phyloP scores from a whole-genome alignment of 495 filamentous ascomycete genomes.

The Glarea lozoyensis region DNA sequence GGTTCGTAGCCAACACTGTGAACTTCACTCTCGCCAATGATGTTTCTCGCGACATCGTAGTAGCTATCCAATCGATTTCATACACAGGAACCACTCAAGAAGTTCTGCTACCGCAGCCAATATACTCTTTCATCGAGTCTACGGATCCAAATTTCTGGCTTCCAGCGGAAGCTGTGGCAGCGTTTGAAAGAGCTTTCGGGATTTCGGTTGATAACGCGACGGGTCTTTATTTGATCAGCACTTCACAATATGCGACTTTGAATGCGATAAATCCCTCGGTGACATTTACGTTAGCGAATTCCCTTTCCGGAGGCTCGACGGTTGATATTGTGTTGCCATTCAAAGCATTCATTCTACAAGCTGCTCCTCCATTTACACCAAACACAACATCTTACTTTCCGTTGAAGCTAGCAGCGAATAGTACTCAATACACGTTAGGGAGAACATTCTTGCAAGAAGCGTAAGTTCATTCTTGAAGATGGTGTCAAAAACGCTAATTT shows the following conservation, averaged over 20 bases:
- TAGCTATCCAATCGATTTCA: constrained; percentile 39
- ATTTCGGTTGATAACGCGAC: constrained; percentile 35
- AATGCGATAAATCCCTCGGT: constrained; percentile 36
- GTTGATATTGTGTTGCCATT: constrained; percentile 41
- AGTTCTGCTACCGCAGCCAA: constrained; percentile 23
- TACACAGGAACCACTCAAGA: constrained; percentile 11
- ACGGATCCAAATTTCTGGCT: constrained; percentile 48
- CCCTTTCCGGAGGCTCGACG: constrained; percentile 28
- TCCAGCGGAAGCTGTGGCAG: constrained; percentile 38
- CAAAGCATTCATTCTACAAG: constrained; percentile 37
- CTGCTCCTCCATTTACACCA: constrained; percentile 32
- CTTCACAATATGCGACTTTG: constrained; percentile 31
- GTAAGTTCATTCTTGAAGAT: constrained; percentile 5
- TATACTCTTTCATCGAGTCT: constrained; percentile 41
- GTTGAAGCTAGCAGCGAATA: constrained; percentile 41
- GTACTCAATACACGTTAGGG: constrained; percentile 46
- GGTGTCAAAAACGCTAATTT: constrained; percentile 13
- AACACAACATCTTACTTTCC: constrained; percentile 40
- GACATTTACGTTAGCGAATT: constrained; percentile 39
- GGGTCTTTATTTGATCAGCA: constrained; percentile 43
- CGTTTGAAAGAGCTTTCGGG: constrained; percentile 45
- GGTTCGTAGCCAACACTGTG: constrained; percentile 36
- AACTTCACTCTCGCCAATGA: constrained; percentile 33
- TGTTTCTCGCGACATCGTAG: constrained; percentile 36
- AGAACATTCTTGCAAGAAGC: constrained; percentile 51